These are phyloP conservation scores for Penicillium roqueforti DNA, from an alignment of 495 filamentous ascomycete genomes.

Conservation along the genomic window DNA sequence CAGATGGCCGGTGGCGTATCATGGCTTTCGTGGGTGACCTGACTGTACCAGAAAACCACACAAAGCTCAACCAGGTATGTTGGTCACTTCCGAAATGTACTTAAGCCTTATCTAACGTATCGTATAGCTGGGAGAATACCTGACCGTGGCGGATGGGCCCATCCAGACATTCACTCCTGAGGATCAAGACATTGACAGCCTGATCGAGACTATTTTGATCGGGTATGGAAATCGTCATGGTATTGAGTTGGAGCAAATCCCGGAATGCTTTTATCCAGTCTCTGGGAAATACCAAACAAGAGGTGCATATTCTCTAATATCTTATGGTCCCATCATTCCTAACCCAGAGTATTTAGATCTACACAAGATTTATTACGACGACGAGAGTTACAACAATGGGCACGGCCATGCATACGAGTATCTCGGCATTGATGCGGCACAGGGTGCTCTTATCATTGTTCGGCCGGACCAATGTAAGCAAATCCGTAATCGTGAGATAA, in stretches of 20 bases:
- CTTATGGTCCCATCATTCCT: not conserved
- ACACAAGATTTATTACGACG: slow-evolving; percentile 63
- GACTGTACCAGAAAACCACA: slow-evolving; percentile 27
- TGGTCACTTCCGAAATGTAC: not conserved
- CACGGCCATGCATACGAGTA: slow-evolving; percentile 61
- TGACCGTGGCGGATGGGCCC: slow-evolving; percentile 34
- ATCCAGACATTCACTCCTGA: slow-evolving; percentile 44
- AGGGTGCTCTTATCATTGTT: slow-evolving; percentile 57
- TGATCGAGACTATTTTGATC: slow-evolving; percentile 59
- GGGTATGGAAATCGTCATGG: slow-evolving; percentile 48
- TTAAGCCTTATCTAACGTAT: not conserved
- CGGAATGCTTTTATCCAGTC: slow-evolving; percentile 54
- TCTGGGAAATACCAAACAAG: slow-evolving; percentile 57
- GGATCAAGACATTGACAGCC: slow-evolving; percentile 46
- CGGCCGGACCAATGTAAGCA: slow-evolving; percentile 66
- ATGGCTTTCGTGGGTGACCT: slow-evolving; percentile 55
- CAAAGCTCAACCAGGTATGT: slow-evolving; percentile 44
- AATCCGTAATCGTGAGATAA: not conserved
- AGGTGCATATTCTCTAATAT: slow-evolving; percentile 34
- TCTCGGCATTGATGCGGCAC: slow-evolving; percentile 50
- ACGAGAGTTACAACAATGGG: slow-evolving; percentile 61
- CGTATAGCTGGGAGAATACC: slow-evolving; percentile 34
- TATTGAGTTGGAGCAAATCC: slow-evolving; percentile 57
- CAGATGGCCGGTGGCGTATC: slow-evolving; percentile 61
- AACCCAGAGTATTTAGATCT: slow-evolving; percentile 38